Percentiles rank a stretch among this genome's conserved stretches.
phyloP scores from a whole-genome alignment of 1,139 yeast genomes.

The Lodderomyces elongisporus region DNA sequence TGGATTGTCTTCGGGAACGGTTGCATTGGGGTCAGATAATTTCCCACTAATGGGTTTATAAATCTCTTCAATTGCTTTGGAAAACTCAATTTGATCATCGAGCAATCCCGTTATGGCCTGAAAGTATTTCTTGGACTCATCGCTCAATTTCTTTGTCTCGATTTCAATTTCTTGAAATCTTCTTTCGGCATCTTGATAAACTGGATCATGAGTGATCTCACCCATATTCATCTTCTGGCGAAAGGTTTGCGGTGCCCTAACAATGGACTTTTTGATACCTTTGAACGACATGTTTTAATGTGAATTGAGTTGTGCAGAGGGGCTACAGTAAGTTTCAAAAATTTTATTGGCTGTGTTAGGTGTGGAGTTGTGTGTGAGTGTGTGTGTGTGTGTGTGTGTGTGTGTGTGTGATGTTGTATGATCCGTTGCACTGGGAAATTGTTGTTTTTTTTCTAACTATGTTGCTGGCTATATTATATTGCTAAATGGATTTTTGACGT shows the following conservation, averaged over 20 bases:
- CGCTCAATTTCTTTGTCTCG: conserved; percentile 85
- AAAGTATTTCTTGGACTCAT: conserved; percentile 85
- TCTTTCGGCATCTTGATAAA: conserved; percentile 91
- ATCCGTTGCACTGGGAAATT: too few species aligned
- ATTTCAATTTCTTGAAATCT: conserved; percentile 87
- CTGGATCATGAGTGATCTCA: conserved; percentile 76
- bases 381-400: too few species aligned
- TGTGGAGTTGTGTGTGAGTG: too few species aligned
- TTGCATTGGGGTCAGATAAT: conserved; percentile 79
- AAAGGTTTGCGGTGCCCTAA: conserved; percentile 78
- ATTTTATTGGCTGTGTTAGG: too few species aligned
- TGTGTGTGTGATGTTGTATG: too few species aligned
- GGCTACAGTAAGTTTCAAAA: too few species aligned
- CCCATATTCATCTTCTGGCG: conserved; percentile 85
- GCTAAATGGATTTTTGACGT: too few species aligned
- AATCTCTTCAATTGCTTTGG: conserved; percentile 90
- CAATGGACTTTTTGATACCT: conserved; percentile 82
- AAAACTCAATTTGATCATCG: conserved; percentile 86
- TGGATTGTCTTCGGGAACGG: conserved; percentile 89
- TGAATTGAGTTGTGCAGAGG: background rate
- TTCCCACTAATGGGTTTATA: conserved; percentile 95
- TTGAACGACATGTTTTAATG: conserved; percentile 79
- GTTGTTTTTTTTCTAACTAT: too few species aligned
- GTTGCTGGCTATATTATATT: too few species aligned
- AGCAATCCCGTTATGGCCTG: conserved; percentile 91